A percentile compares a stretch with the other conserved stretches of the same genome.
These are phyloP conservation scores for Coccomyxa sp. DNA, from an alignment of 139 green algal genomes.

Conservation along the genomic window DNA sequence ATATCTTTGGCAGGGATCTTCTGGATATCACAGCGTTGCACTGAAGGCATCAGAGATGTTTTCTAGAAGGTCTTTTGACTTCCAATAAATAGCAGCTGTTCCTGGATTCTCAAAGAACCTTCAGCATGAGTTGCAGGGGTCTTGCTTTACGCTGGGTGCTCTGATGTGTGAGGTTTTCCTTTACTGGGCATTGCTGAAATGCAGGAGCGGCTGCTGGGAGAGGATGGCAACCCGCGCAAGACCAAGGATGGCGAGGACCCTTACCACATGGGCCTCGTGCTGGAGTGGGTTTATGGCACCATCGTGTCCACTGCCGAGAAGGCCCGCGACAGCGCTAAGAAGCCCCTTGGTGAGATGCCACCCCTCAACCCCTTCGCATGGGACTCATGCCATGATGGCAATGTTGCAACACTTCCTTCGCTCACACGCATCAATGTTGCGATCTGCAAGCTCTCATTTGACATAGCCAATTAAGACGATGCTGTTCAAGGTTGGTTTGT, in stretches of 20 bases:
- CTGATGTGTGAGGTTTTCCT: too few relatives aligned
- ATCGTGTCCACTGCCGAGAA: slow-evolving; percentile 89
- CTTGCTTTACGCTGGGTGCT: too few relatives aligned
- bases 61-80: too few relatives aligned
- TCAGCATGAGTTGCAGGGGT: too few relatives aligned
- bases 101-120: too few relatives aligned
- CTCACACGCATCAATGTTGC: neutral
- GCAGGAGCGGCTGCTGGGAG: slow-evolving; percentile 61
- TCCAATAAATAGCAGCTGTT: too few relatives aligned
- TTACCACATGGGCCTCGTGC: slow-evolving; percentile 59
- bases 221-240: slow-evolving; percentile 75
- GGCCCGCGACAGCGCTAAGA: slow-evolving; percentile 70
- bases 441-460: too few relatives aligned
- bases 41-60: neutral
- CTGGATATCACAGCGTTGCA: neutral
- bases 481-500: too few relatives aligned
- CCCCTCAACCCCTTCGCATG: neutral
- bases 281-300: slow-evolving; percentile 87
- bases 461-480: too few relatives aligned
- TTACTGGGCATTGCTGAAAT: neutral
- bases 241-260: slow-evolving; percentile 55
- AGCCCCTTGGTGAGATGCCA: slow-evolving; percentile 28
- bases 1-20: neutral
- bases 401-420: neutral
- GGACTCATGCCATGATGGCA: neutral